phyloP scores from a whole-genome alignment of 441 rosid species.

The Aleurites moluccanus region DNA sequence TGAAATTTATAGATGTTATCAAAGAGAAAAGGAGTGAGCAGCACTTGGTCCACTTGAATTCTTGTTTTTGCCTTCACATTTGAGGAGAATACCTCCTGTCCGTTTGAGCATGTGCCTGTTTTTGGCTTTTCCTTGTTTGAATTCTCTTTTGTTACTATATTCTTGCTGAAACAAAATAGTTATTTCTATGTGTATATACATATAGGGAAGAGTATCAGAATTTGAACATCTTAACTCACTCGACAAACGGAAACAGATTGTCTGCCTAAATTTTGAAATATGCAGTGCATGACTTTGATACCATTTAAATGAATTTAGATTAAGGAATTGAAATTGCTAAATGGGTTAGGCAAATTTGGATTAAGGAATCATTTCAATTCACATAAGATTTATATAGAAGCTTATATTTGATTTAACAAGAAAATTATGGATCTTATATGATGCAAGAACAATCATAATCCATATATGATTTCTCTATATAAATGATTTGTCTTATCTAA shows the following conservation, averaged over 20 bases:
- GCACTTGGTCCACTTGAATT: not conserved
- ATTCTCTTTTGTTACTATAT: not conserved
- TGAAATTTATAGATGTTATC: conserved; percentile 14
- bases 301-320: too few species aligned
- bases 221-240: too few species aligned
- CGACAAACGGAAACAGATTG: too few species aligned
- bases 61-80: conserved; percentile 13
- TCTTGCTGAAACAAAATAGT: too few species aligned
- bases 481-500: too few species aligned
- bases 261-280: too few species aligned
- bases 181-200: too few species aligned
- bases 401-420: not conserved
- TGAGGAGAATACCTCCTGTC: not conserved
- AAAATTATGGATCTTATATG: not conserved
- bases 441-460: not conserved
- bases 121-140: not conserved
- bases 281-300: too few species aligned
- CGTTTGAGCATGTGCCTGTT: conserved; percentile 1
- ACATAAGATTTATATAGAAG: not conserved
- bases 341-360: too few species aligned
- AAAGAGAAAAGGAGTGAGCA: not conserved
- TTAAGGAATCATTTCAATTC: not conserved
- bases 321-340: too few species aligned
- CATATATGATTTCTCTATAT: too few species aligned
- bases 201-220: too few species aligned